Evolutionary conservation across 2,329 filamentous ascomycete genomes (phyloP).

Genomic region (Iodosphaeria phyllophila): DNA sequence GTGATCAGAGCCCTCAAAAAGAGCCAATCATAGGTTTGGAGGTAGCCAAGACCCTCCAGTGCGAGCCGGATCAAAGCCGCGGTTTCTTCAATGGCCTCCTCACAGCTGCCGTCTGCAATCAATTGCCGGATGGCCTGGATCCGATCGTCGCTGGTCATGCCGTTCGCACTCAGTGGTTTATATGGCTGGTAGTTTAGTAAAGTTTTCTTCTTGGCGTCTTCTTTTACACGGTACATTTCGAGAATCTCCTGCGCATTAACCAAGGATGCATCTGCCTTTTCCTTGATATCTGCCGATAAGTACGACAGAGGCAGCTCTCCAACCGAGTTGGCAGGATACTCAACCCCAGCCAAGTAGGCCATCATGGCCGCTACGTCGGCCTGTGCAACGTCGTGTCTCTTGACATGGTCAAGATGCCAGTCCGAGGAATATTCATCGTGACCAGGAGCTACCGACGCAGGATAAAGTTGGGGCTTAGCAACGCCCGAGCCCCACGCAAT

Average conservation of each 20-base stretch:
- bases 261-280: constrained; percentile 71
- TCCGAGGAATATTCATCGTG: constrained; percentile 86
- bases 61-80: constrained; percentile 58
- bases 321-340: constrained; percentile 92
- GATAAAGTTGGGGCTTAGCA: constrained; percentile 46
- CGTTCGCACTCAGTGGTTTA: constrained; percentile 40
- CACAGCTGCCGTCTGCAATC: constrained; percentile 46
- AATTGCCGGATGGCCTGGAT: constrained; percentile 47
- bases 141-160: constrained; percentile 42
- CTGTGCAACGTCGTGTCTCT: constrained; percentile 79
- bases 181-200: constrained; percentile 68
- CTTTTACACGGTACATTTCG: constrained; percentile 93
- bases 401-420: constrained; percentile 66
- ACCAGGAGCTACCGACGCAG: constrained; percentile 44
- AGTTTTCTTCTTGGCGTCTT: constrained; percentile 58
- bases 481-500: constrained; percentile 89
- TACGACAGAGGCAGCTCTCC: constrained; percentile 79
- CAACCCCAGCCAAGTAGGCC: constrained; percentile 74
- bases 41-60: constrained; percentile 71
- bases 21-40: constrained; percentile 97
- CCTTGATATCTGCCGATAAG: constrained; percentile 48
- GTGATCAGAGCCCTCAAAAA: constrained; percentile 84
- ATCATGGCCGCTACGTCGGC: constrained; percentile 91
- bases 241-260: constrained; percentile 75
- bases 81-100: constrained; percentile 65